Evolutionary conservation across 441 rosid genomes (phyloP).

Genomic region (Codiaeum variegatum): DNA sequence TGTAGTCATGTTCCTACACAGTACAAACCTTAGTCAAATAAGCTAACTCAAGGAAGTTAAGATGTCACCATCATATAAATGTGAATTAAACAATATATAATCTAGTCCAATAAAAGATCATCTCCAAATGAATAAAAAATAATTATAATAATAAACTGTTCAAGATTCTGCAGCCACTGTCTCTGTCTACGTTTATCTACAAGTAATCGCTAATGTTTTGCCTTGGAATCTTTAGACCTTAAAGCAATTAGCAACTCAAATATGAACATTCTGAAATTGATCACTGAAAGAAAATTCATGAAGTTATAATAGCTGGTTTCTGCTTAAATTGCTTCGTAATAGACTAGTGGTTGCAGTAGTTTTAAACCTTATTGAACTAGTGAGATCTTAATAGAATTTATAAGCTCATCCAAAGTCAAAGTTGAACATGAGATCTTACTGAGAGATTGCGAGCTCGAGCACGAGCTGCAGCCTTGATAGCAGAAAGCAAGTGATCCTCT

Average conservation of each 20-base stretch:
- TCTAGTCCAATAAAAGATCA: not conserved
- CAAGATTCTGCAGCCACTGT: not conserved
- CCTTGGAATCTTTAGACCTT: not conserved
- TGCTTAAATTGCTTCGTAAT: not conserved
- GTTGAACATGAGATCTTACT: conserved; percentile 34
- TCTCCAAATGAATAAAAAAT: not conserved
- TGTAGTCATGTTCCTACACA: conserved; percentile 54
- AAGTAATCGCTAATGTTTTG: not conserved
- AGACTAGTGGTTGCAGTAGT: not conserved
- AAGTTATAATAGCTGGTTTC: not conserved
- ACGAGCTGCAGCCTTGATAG: conserved; percentile 70
- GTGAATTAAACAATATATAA: not conserved
- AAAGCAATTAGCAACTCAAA: not conserved
- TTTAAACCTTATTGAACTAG: too few species aligned
- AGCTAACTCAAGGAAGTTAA: not conserved
- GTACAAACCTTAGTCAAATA: not conserved
- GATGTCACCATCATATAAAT: not conserved
- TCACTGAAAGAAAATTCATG: not conserved
- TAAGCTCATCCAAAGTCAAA: not conserved
- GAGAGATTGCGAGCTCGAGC: conserved; percentile 61
- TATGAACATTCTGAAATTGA: not conserved
- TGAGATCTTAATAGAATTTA: not conserved
- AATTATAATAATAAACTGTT: not conserved
- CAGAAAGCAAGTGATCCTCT: conserved; percentile 83
- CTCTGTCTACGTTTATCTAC: not conserved